These are phyloP conservation scores for Truncatella angustata DNA, from an alignment of 2,329 filamentous ascomycete genomes.

Conservation along the genomic window DNA sequence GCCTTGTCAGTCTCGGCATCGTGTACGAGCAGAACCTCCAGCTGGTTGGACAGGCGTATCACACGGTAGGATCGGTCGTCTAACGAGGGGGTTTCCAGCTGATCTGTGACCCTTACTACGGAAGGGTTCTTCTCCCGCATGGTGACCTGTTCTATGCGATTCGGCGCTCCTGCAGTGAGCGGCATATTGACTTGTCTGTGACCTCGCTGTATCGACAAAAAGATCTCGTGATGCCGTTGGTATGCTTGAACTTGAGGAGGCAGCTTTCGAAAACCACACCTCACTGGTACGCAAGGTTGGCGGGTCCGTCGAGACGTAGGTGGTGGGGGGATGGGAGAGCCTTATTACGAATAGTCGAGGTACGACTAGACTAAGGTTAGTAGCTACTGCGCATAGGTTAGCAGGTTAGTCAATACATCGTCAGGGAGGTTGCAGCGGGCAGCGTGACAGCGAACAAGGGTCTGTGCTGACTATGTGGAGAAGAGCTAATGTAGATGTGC, in stretches of 20 bases:
- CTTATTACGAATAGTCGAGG: background rate
- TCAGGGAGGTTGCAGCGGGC: too few species aligned
- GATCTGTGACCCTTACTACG: conserved; percentile 33
- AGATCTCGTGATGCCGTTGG: background rate
- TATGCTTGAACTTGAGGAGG: background rate
- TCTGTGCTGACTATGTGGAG: conserved; percentile 4
- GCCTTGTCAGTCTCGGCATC: conserved; percentile 96
- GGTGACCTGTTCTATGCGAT: conserved; percentile 21
- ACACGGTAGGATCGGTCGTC: conserved; percentile 89
- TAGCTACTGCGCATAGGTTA: too few species aligned
- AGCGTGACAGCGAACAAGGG: background rate
- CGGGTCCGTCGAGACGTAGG: background rate
- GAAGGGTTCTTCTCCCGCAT: conserved; percentile 28
- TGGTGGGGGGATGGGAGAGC: background rate
- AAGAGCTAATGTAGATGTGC: background rate
- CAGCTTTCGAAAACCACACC: background rate
- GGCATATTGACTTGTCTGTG: conserved; percentile 8
- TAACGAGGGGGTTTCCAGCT: conserved; percentile 30
- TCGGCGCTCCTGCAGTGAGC: conserved; percentile 15
- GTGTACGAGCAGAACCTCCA: conserved; percentile 90
- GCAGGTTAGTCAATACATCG: too few species aligned
- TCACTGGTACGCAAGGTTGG: background rate
- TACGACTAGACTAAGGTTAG: too few species aligned
- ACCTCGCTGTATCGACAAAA: background rate
- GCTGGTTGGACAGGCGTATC: conserved; percentile 77